These are phyloP conservation scores for Hippophae rhamnoides DNA, from an alignment of 306 rosid genomes.

Conservation along the genomic window DNA sequence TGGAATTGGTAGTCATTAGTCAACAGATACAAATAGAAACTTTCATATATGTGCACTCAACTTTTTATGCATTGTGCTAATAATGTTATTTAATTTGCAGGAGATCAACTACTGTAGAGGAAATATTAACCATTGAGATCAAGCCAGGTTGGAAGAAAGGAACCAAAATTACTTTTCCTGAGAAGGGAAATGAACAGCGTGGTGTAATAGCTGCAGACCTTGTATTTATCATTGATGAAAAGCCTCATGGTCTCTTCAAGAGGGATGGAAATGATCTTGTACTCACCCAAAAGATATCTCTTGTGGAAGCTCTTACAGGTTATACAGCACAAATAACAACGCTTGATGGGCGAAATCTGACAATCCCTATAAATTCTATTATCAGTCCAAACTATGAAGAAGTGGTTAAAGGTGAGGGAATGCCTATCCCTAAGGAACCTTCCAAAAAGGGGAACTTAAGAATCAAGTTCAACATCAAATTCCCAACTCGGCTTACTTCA, in stretches of 20 bases:
- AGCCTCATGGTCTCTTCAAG: conserved; percentile 62
- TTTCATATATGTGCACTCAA: no score
- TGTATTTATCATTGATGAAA: conserved; percentile 71
- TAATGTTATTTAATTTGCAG: conserved; percentile 26
- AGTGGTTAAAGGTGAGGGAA: conserved; percentile 63
- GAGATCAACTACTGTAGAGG: conserved; percentile 58
- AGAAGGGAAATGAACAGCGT: conserved; percentile 73
- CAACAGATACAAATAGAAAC: no score
- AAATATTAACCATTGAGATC: conserved; percentile 67
- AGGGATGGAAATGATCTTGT: conserved; percentile 82
- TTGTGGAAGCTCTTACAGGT: conserved; percentile 47
- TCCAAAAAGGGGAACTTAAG: conserved; percentile 64
- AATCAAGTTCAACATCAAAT: conserved; percentile 58
- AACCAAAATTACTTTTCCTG: conserved; percentile 80
- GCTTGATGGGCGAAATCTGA: conserved; percentile 63
- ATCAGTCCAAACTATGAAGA: conserved; percentile 58
- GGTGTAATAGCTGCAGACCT: conserved; percentile 67
- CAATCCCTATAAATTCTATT: conserved; percentile 41
- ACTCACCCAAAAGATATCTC: conserved; percentile 43
- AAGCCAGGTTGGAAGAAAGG: conserved; percentile 98
- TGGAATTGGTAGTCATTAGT: no score
- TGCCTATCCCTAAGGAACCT: conserved; percentile 82
- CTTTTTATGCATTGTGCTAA: neutral
- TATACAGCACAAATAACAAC: conserved; percentile 50
- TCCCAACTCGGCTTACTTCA: conserved; percentile 38